Conservation (phyloP, 768 basidiomycete species). For the Sistotremastrum niveocremeum region DNA sequence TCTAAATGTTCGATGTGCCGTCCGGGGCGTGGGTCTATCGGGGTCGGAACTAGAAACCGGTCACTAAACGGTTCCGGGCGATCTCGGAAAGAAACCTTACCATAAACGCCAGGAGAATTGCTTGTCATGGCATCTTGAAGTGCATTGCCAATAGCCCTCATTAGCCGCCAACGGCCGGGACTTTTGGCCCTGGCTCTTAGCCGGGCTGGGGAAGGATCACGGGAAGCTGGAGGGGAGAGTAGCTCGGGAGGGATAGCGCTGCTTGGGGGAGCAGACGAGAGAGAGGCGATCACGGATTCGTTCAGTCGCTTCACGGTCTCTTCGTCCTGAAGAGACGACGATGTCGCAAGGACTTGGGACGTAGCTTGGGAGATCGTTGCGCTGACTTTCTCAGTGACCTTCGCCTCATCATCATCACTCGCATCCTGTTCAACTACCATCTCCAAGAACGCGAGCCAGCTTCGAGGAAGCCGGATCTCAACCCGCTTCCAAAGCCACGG, state of each 20-base stretch:
- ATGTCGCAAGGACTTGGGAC: slow-evolving; percentile 41
- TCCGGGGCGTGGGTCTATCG: slow-evolving; percentile 60
- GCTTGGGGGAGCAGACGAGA: slow-evolving; percentile 41
- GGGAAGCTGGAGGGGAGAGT: slow-evolving; percentile 66
- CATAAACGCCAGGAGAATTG: slow-evolving; percentile 56
- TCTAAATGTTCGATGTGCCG: slow-evolving; percentile 78
- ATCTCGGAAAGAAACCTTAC: slow-evolving; percentile 25
- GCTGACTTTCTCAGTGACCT: slow-evolving; percentile 50
- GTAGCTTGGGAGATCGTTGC: slow-evolving; percentile 56
- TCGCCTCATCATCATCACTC: slow-evolving; percentile 32
- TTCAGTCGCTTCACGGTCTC: slow-evolving; percentile 38
- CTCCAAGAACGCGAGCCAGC: slow-evolving; percentile 72
- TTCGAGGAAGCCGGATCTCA: slow-evolving; percentile 73
- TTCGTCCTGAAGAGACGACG: slow-evolving; percentile 24
- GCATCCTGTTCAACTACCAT: slow-evolving; percentile 65
- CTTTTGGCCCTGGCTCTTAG: slow-evolving; percentile 65
- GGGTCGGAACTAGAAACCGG: slow-evolving; percentile 40
- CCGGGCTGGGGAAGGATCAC: slow-evolving; percentile 71
- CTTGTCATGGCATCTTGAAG: slow-evolving; percentile 56
- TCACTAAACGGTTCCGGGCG: slow-evolving; percentile 3
- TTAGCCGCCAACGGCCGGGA: slow-evolving; percentile 72
- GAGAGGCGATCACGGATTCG: slow-evolving; percentile 42
- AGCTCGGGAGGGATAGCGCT: slow-evolving; percentile 60
- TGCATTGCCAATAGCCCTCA: slow-evolving; percentile 67
- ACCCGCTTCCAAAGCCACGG: slow-evolving; percentile 80